A percentile compares a stretch with the other conserved stretches of the same genome.
Evolutionary conservation across 2,329 filamentous ascomycete species (phyloP).

Genomic region (Aspergillus eucalypticola): DNA sequence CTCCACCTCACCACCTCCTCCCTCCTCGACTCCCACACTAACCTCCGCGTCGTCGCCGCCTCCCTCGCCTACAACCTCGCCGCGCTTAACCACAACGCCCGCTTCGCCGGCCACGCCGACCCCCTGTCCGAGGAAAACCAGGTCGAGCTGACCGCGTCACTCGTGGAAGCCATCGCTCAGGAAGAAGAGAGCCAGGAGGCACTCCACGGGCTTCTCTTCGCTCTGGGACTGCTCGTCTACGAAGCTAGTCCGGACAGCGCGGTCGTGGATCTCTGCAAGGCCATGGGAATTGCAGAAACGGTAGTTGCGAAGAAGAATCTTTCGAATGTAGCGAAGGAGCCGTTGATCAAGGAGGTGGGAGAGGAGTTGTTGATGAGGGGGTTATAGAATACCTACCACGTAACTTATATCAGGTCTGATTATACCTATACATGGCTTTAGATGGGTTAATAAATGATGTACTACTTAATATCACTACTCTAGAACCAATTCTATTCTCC

Average conservation of each 20-base stretch:
- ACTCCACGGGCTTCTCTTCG: conserved; percentile 72
- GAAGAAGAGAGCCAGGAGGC: conserved; percentile 64
- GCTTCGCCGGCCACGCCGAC: conserved; percentile 59
- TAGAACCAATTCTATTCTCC: too few relatives aligned
- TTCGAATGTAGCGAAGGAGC: conserved; percentile 43
- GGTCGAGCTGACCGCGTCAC: conserved; percentile 76
- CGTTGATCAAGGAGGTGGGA: conserved; percentile 57
- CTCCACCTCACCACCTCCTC: conserved; percentile 72
- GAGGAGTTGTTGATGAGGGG: conserved; percentile 47
- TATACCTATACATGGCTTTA: too few relatives aligned
- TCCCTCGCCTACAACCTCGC: conserved; percentile 83
- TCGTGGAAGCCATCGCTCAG: conserved; percentile 70
- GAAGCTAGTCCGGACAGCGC: conserved; percentile 69
- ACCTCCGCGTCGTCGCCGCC: conserved; percentile 76
- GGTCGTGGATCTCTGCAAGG: conserved; percentile 74
- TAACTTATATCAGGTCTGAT: not conserved
- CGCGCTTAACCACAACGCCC: conserved; percentile 65
- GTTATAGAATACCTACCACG: conserved; percentile 14
- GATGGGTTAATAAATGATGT: too few relatives aligned
- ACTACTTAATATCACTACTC: too few relatives aligned
- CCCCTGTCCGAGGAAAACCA: conserved; percentile 68
- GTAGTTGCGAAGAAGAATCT: conserved; percentile 54
- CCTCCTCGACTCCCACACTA: conserved; percentile 76
- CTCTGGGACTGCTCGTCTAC: conserved; percentile 75
- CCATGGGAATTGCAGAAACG: conserved; percentile 72